Percentiles rank a stretch among this genome's conserved stretches.
These are phyloP conservation scores for Macaranga tanarius DNA, from an alignment of 441 rosid species.

Conservation along the genomic window DNA sequence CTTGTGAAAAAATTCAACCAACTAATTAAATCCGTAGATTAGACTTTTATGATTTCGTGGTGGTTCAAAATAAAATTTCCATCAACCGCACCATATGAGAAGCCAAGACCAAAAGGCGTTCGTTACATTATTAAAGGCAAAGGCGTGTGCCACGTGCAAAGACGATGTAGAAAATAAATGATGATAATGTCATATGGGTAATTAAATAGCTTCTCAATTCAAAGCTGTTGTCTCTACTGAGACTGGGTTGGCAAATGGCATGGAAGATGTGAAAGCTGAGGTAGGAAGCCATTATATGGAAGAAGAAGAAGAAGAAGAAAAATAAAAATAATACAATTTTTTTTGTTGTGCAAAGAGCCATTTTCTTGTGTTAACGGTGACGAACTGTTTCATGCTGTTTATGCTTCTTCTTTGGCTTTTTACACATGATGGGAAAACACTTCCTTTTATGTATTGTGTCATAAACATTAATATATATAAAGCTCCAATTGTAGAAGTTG, in stretches of 20 bases:
- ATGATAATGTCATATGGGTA: slow-evolving; percentile 18
- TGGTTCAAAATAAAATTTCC: too few relatives aligned
- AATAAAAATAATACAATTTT: not conserved
- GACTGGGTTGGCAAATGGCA: slow-evolving; percentile 5
- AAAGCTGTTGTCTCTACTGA: not conserved
- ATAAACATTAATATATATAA: not conserved
- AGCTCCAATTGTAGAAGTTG: not conserved
- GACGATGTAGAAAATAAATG: slow-evolving; percentile 24
- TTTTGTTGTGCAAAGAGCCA: slow-evolving; percentile 29
- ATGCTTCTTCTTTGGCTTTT: not conserved
- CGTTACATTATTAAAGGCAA: not conserved
- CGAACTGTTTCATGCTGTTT: slow-evolving; percentile 17
- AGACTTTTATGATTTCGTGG: too few relatives aligned
- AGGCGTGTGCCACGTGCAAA: slow-evolving; percentile 37
- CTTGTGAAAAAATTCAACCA: too few relatives aligned
- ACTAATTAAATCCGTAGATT: too few relatives aligned
- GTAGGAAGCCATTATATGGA: slow-evolving; percentile 14
- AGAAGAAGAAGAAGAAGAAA: not conserved
- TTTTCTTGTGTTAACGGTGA: slow-evolving; percentile 33
- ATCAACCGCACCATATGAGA: not conserved
- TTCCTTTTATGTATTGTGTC: not conserved
- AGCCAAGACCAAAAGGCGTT: not conserved
- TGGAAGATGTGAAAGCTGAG: slow-evolving; percentile 9
- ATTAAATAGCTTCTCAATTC: not conserved
- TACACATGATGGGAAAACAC: not conserved